Base-by-base conservation (phyloP, 2,329 filamentous ascomycete genomes). In the Sporothrix inflata region DNA sequence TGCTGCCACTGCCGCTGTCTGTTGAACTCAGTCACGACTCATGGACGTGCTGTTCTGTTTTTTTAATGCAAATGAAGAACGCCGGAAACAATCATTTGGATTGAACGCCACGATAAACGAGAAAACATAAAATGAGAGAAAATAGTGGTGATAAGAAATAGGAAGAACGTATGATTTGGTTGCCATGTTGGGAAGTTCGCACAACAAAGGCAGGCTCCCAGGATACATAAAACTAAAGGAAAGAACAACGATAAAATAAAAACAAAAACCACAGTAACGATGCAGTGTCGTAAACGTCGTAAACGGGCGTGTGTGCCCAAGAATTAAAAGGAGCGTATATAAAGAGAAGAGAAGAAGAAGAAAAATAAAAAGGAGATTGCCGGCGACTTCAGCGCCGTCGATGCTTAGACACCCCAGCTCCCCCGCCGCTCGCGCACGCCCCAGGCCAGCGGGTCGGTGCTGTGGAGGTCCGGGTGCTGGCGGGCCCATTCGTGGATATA, bases 401-500 rank as follows among this genome's bases (percentile, higher is more conserved):
- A n/a, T n/a, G n/a, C n/a, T 42, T 76, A 92, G 72, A 92, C 87
- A 55, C 91, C 91, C 91, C 92, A 94, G 77, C 91, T 93, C 71
- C 92, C 91, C 78, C 88, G 83, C 73, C 90, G 82, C 73, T 89
- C 89, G 71, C 86, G 83, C 65, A 92, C 88, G 14, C 91, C 92
- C 91, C 91, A 93, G 4, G 88, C 87, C 75, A 88, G 81, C 3
- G 87, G 84, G 70, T 85, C 85, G 74, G 88, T 84, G 72, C 85
- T 84, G 76, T 89, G 85, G 80, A 96, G 89, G 74, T 89, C 87
- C 5, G 94, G 93, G 79, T 97, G 93, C 81, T 97, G 94, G 72
- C 91, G 86, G 30, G 92, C 94, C 95, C 95, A 98, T 80, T 97
- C 94, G 49, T 87, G 86, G 51, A 98, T 92, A 80, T 98, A 98